A percentile compares a stretch with the other conserved stretches of the same genome.
phyloP scores from a whole-genome alignment of 2,329 filamentous ascomycete genomes.

The Blumeria graminis region DNA sequence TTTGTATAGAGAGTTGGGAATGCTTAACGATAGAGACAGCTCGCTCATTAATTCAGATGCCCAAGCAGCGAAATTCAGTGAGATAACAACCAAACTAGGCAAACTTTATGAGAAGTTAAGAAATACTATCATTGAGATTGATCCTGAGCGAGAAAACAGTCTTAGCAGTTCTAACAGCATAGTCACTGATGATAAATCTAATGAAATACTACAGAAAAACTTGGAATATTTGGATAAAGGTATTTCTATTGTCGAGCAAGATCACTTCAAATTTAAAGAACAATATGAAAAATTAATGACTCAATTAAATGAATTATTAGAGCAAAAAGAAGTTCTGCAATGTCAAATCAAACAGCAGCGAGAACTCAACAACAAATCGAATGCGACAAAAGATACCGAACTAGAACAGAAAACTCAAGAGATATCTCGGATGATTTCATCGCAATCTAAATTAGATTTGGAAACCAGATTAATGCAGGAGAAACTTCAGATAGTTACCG shows the following conservation, averaged over 20 bases:
- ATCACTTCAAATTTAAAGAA: conserved; percentile 18
- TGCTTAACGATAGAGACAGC: background rate
- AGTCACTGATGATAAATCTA: conserved; percentile 23
- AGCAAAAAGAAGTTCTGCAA: conserved; percentile 74
- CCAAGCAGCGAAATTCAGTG: conserved; percentile 27
- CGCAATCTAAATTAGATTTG: conserved; percentile 12
- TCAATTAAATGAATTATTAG: conserved; percentile 52
- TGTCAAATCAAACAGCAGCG: conserved; percentile 90
- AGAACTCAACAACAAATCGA: conserved; percentile 72
- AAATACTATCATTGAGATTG: conserved; percentile 38
- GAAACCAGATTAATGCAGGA: background rate
- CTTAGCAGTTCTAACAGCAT: conserved; percentile 13
- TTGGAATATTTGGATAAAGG: conserved; percentile 48
- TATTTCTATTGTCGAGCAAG: conserved; percentile 33
- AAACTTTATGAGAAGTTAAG: conserved; percentile 41
- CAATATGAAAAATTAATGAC: conserved; percentile 15
- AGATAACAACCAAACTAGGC: conserved; percentile 42
- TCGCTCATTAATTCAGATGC: conserved; percentile 4
- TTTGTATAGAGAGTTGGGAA: conserved; percentile 36
- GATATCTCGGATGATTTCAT: conserved; percentile 21
- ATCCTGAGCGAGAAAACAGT: conserved; percentile 20
- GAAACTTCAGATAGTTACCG: background rate
- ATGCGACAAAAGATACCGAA: conserved; percentile 42
- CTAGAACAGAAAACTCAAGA: conserved; percentile 33
- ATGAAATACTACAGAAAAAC: conserved; percentile 28